Evolutionary conservation across 805 yeast genomes (phyloP), one percentile per base, ranked within the genome.

Genomic region (Barnettozyma sucrosica): DNA sequence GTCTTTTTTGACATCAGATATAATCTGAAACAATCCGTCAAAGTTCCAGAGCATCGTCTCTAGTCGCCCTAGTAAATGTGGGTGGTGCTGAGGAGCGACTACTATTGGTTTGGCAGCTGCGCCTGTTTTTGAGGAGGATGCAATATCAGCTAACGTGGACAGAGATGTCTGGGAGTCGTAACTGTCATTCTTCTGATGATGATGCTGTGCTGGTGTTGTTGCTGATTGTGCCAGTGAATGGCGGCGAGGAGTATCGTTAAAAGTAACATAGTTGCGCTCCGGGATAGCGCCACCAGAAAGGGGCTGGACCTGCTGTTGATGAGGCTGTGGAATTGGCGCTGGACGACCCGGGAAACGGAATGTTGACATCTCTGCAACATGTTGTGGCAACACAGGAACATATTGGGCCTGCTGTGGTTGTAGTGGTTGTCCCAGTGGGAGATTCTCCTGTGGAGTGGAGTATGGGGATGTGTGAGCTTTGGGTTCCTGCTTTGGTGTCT

Each of bases 101-200:
- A 13, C 5, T 21, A n/a, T n/a, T 10, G 26, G 13, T 21, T n/a
- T 13, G 6, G 26, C 18, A 5, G n/a, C 41, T 13, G 26, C 14
- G 10, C 11, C 41, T 6, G 28, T n/a, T 37, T 34, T 43, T 7
- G 38, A 36, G 2, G 43, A 43, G 8, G 53, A 53, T 3, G 61
- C 62, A 39, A 61, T 54, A 43, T 59, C 63, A 11, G 63, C 65
- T n/a, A 61, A 39, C 2, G 59, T 48, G 2, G 55, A 51, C 8
- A 61, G 39, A 0, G 63, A 59, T 0, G 51, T 45, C 34, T 59
- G 59, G 1, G 58, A 57, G 46, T 55, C 62, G 28, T 54, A 51
- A 0, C 63, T 59, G 34, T 55, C 59, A 13, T 44, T 49, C 42
- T 54, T 54, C 5, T 41, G 40, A 21, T 41, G 53, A n/a, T 26